Percentiles rank a stretch among this genome's conserved stretches.
Conservation (phyloP, 305 asterid genomes). For the Fraxinus sp. region DNA sequence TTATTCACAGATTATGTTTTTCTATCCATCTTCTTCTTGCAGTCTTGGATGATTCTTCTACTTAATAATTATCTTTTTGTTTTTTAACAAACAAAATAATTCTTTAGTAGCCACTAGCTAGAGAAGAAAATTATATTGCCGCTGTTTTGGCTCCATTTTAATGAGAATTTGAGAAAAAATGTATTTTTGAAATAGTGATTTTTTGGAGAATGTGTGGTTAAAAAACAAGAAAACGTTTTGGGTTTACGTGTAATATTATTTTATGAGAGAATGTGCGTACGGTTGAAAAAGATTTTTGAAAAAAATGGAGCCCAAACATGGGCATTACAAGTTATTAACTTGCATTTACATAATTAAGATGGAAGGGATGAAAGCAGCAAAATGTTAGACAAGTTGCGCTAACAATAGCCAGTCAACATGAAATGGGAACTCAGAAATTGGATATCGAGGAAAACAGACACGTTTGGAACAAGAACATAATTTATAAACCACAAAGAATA, state of each 20-base stretch:
- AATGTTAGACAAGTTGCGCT: background rate
- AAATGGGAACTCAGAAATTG: background rate
- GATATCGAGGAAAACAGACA: background rate
- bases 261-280: too few species aligned
- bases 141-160: too few species aligned
- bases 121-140: background rate
- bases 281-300: too few species aligned
- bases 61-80: too few species aligned
- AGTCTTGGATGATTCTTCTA: background rate
- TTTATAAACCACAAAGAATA: conserved; percentile 11
- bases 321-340: background rate
- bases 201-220: too few species aligned
- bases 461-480: background rate
- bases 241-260: too few species aligned
- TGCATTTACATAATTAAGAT: background rate
- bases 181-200: too few species aligned
- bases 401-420: background rate
- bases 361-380: background rate
- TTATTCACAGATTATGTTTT: background rate
- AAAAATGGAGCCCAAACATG: too few species aligned
- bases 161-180: too few species aligned
- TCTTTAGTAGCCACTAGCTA: background rate
- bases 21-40: background rate
- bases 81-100: background rate
- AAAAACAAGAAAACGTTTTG: too few species aligned